Evolutionary conservation across 257 asterid species (phyloP).

Genomic region (Rubia yunnanensis): DNA sequence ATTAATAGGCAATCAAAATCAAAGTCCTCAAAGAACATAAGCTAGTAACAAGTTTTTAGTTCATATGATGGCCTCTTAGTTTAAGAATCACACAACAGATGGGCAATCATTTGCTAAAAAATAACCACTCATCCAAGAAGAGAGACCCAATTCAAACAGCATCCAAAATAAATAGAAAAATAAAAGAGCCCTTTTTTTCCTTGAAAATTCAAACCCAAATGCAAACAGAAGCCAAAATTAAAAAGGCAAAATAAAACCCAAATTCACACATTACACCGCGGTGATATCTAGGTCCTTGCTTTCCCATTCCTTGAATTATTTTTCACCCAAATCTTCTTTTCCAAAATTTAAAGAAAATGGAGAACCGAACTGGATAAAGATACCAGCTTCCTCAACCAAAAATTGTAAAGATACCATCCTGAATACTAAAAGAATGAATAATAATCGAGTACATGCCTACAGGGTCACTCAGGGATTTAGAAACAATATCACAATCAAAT

Average conservation of each 20-base stretch:
- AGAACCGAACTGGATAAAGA: slow-evolving; percentile 17
- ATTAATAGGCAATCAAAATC: slow-evolving; percentile 14
- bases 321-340: slow-evolving; percentile 27
- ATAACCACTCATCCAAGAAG: slow-evolving; percentile 28
- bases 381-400: slow-evolving; percentile 21
- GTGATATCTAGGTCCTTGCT: slow-evolving; percentile 99
- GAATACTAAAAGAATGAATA: too few species aligned
- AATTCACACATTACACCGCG: slow-evolving; percentile 99
- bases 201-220: neutral
- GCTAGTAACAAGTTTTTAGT: slow-evolving; percentile 26
- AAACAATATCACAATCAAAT: too few species aligned
- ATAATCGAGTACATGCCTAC: too few species aligned
- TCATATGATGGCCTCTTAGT: slow-evolving; percentile 14
- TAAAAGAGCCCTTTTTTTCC: slow-evolving; percentile 21
- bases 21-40: slow-evolving; percentile 16
- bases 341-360: slow-evolving; percentile 19
- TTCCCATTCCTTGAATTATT: slow-evolving; percentile 63
- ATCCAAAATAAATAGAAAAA: slow-evolving; percentile 17
- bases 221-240: neutral
- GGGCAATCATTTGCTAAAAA: too few species aligned
- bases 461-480: too few species aligned
- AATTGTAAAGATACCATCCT: slow-evolving; percentile 12
- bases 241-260: slow-evolving; percentile 15
- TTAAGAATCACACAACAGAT: slow-evolving; percentile 15
- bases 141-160: slow-evolving; percentile 14